Conservation (phyloP, 306 rosid genomes). For the Vigna unguiculata region DNA sequence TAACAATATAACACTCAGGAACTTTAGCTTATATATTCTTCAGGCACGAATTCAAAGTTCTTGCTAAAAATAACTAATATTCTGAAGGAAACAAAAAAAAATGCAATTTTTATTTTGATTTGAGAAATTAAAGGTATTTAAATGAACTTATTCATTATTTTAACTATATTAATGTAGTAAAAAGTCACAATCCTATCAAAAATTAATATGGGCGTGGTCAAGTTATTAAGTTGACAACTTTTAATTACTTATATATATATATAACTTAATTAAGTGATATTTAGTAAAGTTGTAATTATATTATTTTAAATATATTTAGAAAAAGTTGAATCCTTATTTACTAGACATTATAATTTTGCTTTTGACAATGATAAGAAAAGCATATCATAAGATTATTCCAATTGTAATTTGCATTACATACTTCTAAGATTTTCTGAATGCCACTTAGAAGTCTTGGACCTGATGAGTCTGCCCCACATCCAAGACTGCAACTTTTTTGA, state of each 20-base stretch:
- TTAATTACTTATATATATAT: neutral
- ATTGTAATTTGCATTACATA: slow-evolving; percentile 35
- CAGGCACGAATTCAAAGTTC: too few relatives aligned
- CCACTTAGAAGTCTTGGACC: slow-evolving; percentile 70
- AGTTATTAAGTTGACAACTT: neutral
- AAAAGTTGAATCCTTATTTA: neutral
- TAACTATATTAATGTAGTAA: neutral
- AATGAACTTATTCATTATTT: neutral
- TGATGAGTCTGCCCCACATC: slow-evolving; percentile 74
- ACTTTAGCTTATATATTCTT: too few relatives aligned
- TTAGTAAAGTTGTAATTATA: neutral
- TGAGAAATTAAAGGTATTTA: neutral
- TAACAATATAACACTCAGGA: neutral
- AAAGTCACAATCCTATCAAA: neutral
- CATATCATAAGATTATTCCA: neutral
- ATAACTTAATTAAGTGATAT: neutral
- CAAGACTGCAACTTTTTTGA: slow-evolving; percentile 63
- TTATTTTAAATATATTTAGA: neutral
- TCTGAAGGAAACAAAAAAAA: too few relatives aligned
- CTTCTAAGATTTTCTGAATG: slow-evolving; percentile 67
- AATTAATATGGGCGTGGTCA: neutral
- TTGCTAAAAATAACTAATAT: too few relatives aligned
- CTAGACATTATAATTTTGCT: neutral
- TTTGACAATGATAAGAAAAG: neutral
- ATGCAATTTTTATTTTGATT: neutral